Base-by-base conservation (phyloP, 331 rosid genomes). In the Cydonia oblonga region DNA sequence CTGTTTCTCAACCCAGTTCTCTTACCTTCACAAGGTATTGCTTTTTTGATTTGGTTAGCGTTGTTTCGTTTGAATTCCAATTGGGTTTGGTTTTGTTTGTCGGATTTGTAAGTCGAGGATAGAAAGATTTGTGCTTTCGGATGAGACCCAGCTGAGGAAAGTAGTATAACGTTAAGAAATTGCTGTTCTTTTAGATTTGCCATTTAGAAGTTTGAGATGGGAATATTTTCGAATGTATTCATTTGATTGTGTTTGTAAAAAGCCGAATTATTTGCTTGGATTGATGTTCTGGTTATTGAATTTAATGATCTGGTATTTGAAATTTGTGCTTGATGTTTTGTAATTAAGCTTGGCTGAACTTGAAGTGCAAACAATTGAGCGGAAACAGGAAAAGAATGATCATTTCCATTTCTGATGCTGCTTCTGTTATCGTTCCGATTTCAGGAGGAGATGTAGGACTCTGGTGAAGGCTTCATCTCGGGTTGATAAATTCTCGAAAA, bases 401-500 rank as follows among this genome's bases (percentile, higher is more conserved):
- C 61, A 24, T 56, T 33, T 22, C 3, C 28, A 28, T 23, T 46
- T 78, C 70, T 79, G 72, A 59, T 66, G 46, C 46, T 44, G 64
- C 72, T 56, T 76, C 25, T 23, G 46, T 69, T 78, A 46, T 64
- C 86, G 75, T 28, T 54, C 52, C 82, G 78, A 66, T 72, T 75
- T 80, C 78, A 95, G 97, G 96, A 91, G 86, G 81, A 84, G 72
- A 76, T 25, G 78, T 75, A 84, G 72, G 76, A 79, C 92, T 67
- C 44, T 76, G 26, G 97, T 91, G 87, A 95, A 83, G 88, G 97
- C 99, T 72, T 33, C 91, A 53, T 76, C 97, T 81, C 93, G 97
- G 53, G 99, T 95, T 64, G 96, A 95, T 84, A 90, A 77, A 87
- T 95, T 79, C 80, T 91, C 96, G 3, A 95, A 95, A 83, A 84